Evolutionary conservation across 1,284 basidiomycete species (phyloP), one percentile per base, ranked within the genome.

Genomic region (Ganoderma meredithae): DNA sequence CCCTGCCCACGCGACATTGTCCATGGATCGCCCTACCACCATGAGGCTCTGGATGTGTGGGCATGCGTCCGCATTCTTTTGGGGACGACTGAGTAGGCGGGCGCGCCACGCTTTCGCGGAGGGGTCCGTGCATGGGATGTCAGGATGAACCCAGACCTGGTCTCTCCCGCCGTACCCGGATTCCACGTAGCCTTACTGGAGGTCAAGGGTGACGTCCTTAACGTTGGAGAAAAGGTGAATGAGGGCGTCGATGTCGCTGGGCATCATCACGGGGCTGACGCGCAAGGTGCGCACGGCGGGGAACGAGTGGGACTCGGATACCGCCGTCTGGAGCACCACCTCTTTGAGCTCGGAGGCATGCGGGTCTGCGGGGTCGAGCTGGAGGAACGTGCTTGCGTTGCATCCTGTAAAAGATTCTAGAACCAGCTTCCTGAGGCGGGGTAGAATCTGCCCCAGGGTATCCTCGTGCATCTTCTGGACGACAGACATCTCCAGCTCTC

Each of bases 261-360:
- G 49, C 10, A 52, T 5, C 9, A 13, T 52, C 12, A 13, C 25
- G 5, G 49, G 49, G 13, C 25, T 13, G 49, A 13, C 49, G 25
- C 49, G 49, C 49, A 52, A 27, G 49, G 49, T 52, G 49, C 27
- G 22, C 25, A 52, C 49, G 49, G 49, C 7, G 49, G 49, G 49
- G 49, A 52, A 52, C 2, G 49, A 52, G 3, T 7, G 5, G 22
- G 49, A 52, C 13, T n/a, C n/a, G n/a, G n/a, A n/a, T n/a, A n/a
- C n/a, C n/a, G 25, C 10, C 12, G 25, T 12, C 25, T 27, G 5
- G 10, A 52, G 49, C 49, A 25, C 19, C 22, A 52, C 49, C 10
- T 52, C 49, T 25, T 13, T 3, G 15, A 52, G 49, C 1, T 10
- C n/a, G 25, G 15, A 5, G 25, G 25, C 12, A 25, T 49, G 49